Evolutionary conservation across 2,329 filamentous ascomycete genomes (phyloP).

Genomic region (Trichoderma sp.): DNA sequence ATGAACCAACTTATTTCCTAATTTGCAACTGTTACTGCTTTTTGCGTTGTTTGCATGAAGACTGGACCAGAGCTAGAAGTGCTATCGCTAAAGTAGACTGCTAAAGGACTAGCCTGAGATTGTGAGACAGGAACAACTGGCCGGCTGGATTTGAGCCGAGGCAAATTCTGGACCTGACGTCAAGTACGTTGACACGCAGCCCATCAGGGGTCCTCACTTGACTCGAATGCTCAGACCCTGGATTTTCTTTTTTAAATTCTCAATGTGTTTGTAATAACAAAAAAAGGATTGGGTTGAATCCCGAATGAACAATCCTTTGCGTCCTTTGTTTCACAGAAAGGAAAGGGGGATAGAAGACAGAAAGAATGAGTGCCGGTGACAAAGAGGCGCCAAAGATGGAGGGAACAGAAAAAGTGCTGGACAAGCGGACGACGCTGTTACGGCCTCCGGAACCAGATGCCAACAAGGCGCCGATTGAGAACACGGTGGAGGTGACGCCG

Average conservation of each 20-base stretch:
- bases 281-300: neutral
- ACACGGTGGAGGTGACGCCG: conserved; percentile 82
- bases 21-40: neutral
- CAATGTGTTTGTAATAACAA: neutral
- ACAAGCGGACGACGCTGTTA: conserved; percentile 48
- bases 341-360: neutral
- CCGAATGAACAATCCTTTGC: neutral
- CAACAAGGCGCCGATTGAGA: conserved; percentile 80
- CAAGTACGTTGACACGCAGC: neutral
- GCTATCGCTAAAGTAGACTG: neutral
- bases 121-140: neutral
- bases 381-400: conserved; percentile 6
- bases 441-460: conserved; percentile 72
- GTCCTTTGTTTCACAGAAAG: neutral
- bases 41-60: neutral
- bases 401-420: conserved; percentile 11
- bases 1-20: neutral
- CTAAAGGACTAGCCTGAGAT: neutral
- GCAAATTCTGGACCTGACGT: conserved; percentile 13
- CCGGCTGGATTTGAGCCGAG: conserved; percentile 17
- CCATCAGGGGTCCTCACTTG: conserved; percentile 10
- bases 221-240: conserved; percentile 5
- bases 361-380: conserved; percentile 3
- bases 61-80: neutral
- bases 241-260: neutral